Conservation (phyloP, 2,329 filamentous ascomycete species). For the Capronia epimyces region DNA sequence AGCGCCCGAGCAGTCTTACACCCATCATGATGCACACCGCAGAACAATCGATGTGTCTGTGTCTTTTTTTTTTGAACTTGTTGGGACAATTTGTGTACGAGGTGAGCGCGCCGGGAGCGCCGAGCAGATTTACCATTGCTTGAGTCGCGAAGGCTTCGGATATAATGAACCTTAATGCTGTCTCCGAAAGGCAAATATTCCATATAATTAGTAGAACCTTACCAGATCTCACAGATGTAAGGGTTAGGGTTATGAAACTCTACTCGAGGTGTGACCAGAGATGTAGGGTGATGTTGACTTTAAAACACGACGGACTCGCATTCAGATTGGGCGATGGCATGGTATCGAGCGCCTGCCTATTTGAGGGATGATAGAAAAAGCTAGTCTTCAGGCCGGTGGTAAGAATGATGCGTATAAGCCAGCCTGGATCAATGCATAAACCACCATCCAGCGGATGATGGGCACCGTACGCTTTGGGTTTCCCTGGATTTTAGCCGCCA, state of each 20-base stretch:
- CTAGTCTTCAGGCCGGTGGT: constrained; percentile 63
- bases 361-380: background rate
- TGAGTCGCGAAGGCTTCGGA: background rate
- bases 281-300: no score
- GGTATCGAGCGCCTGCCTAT: background rate
- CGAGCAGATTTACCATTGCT: background rate
- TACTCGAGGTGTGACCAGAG: no score
- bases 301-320: no score
- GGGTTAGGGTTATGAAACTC: no score
- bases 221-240: no score
- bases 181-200: no score
- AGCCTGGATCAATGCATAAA: constrained; percentile 79
- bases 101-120: background rate
- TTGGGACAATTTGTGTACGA: background rate
- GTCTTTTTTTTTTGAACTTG: background rate
- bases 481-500: constrained; percentile 35
- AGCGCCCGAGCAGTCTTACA: background rate
- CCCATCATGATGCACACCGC: background rate
- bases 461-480: constrained; percentile 20
- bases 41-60: background rate
- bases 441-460: constrained; percentile 63
- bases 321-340: background rate
- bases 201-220: no score
- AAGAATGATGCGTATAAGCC: constrained; percentile 84
- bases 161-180: no score